Percentiles rank a stretch among this genome's conserved stretches.
phyloP scores from a whole-genome alignment of 305 asterid genomes.

The Fraxinus floribunda region DNA sequence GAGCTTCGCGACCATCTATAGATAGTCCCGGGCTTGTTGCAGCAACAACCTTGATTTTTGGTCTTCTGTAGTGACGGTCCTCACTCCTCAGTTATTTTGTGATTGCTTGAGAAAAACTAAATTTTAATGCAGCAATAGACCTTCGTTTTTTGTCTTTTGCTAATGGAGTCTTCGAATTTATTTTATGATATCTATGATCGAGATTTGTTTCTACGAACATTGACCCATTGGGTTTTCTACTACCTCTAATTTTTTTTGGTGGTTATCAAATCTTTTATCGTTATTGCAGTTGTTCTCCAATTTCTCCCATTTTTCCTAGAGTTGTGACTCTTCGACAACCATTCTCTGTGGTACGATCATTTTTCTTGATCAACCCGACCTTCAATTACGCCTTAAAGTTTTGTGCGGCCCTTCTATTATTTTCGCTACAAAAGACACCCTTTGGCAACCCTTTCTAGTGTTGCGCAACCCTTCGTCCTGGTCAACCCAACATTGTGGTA shows the following conservation, averaged over 20 bases:
- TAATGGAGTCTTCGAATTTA: background rate
- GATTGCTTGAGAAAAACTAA: background rate
- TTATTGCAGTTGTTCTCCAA: background rate
- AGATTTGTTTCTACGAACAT: background rate
- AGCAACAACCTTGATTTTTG: background rate
- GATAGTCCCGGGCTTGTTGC: background rate
- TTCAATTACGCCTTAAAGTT: background rate
- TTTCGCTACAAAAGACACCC: background rate
- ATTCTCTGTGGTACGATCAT: background rate
- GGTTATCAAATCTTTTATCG: background rate
- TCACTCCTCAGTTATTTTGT: no score
- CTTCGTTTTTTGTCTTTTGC: background rate
- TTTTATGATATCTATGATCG: background rate
- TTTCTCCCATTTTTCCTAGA: background rate
- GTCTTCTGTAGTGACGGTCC: background rate
- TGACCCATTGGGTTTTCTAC: background rate
- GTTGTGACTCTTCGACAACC: background rate
- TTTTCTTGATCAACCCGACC: background rate
- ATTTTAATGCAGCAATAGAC: background rate
- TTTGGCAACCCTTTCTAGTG: background rate
- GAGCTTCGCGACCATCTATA: background rate
- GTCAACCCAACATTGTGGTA: background rate
- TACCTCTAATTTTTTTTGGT: background rate
- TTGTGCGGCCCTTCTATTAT: background rate
- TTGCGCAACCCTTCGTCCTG: no score